These are phyloP conservation scores for Candolleomyces aberdarensis DNA, from an alignment of 768 basidiomycete species.

Conservation along the genomic window DNA sequence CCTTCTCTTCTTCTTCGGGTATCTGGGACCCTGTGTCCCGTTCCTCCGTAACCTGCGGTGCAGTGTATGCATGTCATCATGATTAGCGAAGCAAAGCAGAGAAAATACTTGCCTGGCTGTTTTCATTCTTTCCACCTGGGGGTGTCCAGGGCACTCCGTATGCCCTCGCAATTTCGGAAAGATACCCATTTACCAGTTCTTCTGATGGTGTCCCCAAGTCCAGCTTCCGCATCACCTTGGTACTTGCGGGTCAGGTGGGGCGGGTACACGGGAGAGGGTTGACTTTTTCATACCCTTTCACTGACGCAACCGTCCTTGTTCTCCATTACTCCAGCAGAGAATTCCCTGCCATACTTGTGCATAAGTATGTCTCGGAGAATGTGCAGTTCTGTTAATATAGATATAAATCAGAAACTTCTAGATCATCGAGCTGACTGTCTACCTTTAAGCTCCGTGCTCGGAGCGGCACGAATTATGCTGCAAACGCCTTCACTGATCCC, in stretches of 20 bases:
- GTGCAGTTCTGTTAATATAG: slow-evolving; percentile 67
- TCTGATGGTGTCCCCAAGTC: slow-evolving; percentile 62
- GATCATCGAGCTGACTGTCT: background rate
- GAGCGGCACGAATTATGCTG: slow-evolving; percentile 87
- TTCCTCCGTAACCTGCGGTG: no score
- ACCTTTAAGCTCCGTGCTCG: slow-evolving; percentile 90
- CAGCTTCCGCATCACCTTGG: slow-evolving; percentile 76
- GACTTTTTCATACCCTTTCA: slow-evolving; percentile 58
- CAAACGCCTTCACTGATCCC: slow-evolving; percentile 76
- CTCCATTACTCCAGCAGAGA: slow-evolving; percentile 81
- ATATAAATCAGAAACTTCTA: background rate
- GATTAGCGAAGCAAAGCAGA: no score
- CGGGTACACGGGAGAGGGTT: background rate
- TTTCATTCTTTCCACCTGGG: slow-evolving; percentile 14
- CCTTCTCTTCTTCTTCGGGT: background rate
- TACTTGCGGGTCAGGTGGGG: slow-evolving; percentile 4
- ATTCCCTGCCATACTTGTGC: slow-evolving; percentile 95
- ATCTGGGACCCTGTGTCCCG: slow-evolving; percentile 27
- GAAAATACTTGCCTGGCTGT: slow-evolving; percentile 26
- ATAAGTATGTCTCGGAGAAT: slow-evolving; percentile 89
- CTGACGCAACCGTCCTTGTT: slow-evolving; percentile 80
- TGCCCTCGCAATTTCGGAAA: slow-evolving; percentile 85
- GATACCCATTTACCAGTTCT: slow-evolving; percentile 82
- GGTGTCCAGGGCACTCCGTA: slow-evolving; percentile 74
- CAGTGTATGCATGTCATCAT: no score